Percentiles rank a stretch among this genome's conserved stretches.
phyloP scores from a whole-genome alignment of 108 stramenopile species.

The Conticribra guillardii region DNA sequence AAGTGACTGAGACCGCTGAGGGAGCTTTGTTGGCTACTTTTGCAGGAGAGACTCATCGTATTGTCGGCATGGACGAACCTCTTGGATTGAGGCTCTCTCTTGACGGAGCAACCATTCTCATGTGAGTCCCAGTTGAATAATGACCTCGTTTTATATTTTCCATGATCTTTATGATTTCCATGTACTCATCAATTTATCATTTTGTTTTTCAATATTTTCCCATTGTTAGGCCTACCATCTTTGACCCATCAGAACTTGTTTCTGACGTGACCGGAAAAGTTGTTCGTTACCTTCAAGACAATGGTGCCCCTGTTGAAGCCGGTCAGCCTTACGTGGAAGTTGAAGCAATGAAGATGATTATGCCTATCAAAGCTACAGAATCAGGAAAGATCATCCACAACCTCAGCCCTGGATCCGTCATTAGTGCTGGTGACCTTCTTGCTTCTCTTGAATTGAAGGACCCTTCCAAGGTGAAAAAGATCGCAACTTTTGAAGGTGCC shows the following conservation, averaged over 20 bases:
- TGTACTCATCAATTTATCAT: constrained; percentile 5
- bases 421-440: constrained; percentile 94
- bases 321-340: constrained; percentile 96
- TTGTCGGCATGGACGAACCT: constrained; percentile 95
- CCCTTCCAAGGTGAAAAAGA: constrained; percentile 95
- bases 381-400: constrained; percentile 93
- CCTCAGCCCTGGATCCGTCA: constrained; percentile 94
- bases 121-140: no score
- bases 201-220: constrained; percentile 1
- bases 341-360: constrained; percentile 97
- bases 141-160: constrained; percentile 5
- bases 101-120: constrained; percentile 85
- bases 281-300: constrained; percentile 96
- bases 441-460: constrained; percentile 95
- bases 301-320: constrained; percentile 84
- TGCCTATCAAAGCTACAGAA: constrained; percentile 94
- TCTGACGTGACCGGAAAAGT: constrained; percentile 98
- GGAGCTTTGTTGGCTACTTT: constrained; percentile 92
- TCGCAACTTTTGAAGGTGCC: constrained; percentile 77
- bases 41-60: constrained; percentile 91
- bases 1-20: constrained; percentile 87
- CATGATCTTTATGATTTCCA: not conserved
- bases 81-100: constrained; percentile 91
- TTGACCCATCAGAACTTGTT: constrained; percentile 96
- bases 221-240: constrained; percentile 85